Percentiles rank a stretch among this genome's conserved stretches.
Conservation (phyloP, 805 yeast genomes). For the Priceomyces melissophilus region DNA sequence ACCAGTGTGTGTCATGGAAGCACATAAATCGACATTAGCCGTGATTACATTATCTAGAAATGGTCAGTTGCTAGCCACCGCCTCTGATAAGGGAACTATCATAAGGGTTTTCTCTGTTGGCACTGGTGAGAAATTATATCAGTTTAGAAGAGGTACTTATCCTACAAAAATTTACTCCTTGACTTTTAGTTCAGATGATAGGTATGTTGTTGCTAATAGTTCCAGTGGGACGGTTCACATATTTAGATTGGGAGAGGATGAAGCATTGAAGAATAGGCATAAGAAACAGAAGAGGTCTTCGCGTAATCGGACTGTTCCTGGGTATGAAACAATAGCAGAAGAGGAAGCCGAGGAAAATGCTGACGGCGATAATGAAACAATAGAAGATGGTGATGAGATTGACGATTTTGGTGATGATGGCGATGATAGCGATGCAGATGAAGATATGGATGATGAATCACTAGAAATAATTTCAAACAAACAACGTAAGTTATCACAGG, state of each 20-base stretch:
- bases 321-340: constrained; percentile 27
- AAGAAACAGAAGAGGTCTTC: constrained; percentile 19
- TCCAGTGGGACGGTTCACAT: constrained; percentile 92
- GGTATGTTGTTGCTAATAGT: constrained; percentile 75
- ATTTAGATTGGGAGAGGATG: constrained; percentile 65
- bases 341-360: constrained; percentile 10
- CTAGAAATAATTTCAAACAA: constrained; percentile 22
- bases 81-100: constrained; percentile 87
- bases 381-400: constrained; percentile 17
- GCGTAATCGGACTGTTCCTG: constrained; percentile 9
- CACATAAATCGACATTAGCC: constrained; percentile 78
- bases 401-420: constrained; percentile 22
- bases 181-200: constrained; percentile 67
- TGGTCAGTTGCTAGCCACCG: constrained; percentile 81
- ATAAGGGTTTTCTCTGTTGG: constrained; percentile 74
- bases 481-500: constrained; percentile 37
- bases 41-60: constrained; percentile 65
- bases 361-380: constrained; percentile 12
- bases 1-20: constrained; percentile 79
- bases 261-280: constrained; percentile 38
- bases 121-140: constrained; percentile 60
- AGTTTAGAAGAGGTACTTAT: constrained; percentile 83
- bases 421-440: constrained; percentile 12
- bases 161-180: constrained; percentile 77
- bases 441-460: constrained; percentile 22